Conservation (phyloP, 805 yeast genomes). For the Candida quercuum region DNA sequence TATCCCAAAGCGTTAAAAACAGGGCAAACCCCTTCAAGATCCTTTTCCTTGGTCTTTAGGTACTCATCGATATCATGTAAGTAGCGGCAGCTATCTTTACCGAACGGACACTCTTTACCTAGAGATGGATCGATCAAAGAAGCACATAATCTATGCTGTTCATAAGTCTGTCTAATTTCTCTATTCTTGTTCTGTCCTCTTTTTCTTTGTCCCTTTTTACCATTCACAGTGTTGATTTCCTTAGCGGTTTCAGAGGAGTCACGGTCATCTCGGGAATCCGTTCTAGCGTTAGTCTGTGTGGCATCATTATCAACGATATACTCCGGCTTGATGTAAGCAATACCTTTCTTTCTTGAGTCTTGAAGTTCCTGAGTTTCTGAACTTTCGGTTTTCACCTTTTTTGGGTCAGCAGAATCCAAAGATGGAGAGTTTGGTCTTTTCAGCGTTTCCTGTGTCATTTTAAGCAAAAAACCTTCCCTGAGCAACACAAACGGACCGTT, state of each 20-base stretch:
- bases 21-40: constrained; percentile 78
- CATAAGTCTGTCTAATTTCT: constrained; percentile 65
- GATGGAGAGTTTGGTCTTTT: too few species aligned
- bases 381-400: constrained; percentile 10
- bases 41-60: constrained; percentile 59
- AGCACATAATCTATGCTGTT: constrained; percentile 60
- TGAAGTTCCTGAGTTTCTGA: not conserved
- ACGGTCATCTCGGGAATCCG: too few species aligned
- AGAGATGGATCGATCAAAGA: constrained; percentile 51
- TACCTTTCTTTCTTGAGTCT: constrained; percentile 40
- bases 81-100: constrained; percentile 66
- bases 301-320: constrained; percentile 37
- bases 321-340: constrained; percentile 75
- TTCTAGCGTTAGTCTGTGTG: constrained; percentile 24
- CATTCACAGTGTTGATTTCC: constrained; percentile 37
- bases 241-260: constrained; percentile 14
- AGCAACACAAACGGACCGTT: too few species aligned
- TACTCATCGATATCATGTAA: constrained; percentile 72
- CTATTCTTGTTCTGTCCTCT: constrained; percentile 85
- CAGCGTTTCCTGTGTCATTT: too few species aligned
- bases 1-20: constrained; percentile 76
- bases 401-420: not conserved
- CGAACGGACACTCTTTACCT: constrained; percentile 48
- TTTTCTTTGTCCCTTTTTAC: constrained; percentile 40
- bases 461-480: too few species aligned